Evolutionary conservation across 2,329 filamentous ascomycete species (phyloP).

Genomic region (Ustulina deusta): DNA sequence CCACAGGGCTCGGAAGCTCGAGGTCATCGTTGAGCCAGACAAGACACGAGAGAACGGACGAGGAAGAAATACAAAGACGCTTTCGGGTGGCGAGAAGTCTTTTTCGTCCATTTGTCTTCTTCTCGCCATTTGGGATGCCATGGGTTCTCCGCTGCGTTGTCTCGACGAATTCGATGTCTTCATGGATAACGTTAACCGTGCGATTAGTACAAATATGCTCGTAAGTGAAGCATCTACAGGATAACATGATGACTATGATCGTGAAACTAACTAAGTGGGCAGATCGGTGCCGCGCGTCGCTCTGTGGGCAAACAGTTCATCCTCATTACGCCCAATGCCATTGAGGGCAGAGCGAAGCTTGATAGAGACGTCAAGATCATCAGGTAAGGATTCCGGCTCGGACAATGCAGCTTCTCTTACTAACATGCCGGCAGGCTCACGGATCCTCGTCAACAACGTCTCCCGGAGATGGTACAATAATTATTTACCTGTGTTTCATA

Average conservation of each 20-base stretch:
- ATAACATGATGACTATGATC: too few relatives aligned
- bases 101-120: conserved; percentile 97
- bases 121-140: conserved; percentile 95
- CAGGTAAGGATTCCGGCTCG: conserved; percentile 59
- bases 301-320: conserved; percentile 95
- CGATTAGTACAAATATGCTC: conserved; percentile 93
- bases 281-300: conserved; percentile 86
- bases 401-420: conserved; percentile 21
- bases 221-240: conserved; percentile 62
- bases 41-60: conserved; percentile 75
- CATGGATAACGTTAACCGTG: conserved; percentile 97
- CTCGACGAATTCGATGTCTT: conserved; percentile 99
- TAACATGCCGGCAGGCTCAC: conserved; percentile 60
- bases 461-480: conserved; percentile 51
- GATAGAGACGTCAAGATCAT: conserved; percentile 82
- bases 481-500: conserved; percentile 22
- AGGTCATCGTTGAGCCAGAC: conserved; percentile 80
- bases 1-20: conserved; percentile 78
- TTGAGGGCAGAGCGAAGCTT: conserved; percentile 68
- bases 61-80: conserved; percentile 87
- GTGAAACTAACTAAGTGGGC: conserved; percentile 42
- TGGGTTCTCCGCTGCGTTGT: conserved; percentile 94
- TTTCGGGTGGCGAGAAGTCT: conserved; percentile 97
- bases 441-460: conserved; percentile 68
- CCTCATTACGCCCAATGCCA: conserved; percentile 92